These are phyloP conservation scores for Pichia kluyveri DNA, from an alignment of 805 yeast species.

Conservation along the genomic window DNA sequence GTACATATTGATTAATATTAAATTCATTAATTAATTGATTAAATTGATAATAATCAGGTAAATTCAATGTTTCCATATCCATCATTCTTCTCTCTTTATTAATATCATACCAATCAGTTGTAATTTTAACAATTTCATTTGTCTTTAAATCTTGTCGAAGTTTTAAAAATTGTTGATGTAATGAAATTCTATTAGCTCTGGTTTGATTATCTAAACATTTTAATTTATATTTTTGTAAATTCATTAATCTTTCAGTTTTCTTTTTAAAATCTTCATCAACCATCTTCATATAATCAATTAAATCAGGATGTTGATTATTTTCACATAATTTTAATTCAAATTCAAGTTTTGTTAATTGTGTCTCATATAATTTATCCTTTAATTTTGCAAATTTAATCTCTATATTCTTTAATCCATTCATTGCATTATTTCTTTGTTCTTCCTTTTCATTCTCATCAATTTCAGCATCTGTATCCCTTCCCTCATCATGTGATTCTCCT, in stretches of 20 bases:
- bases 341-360: slow-evolving; percentile 66
- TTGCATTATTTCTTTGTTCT: slow-evolving; percentile 48
- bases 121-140: slow-evolving; percentile 59
- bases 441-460: slow-evolving; percentile 25
- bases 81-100: slow-evolving; percentile 79
- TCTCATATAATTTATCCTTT: slow-evolving; percentile 78
- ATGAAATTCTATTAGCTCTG: slow-evolving; percentile 62
- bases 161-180: slow-evolving; percentile 78
- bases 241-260: slow-evolving; percentile 35
- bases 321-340: slow-evolving; percentile 81
- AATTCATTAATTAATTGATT: slow-evolving; percentile 18
- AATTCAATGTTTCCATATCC: slow-evolving; percentile 53
- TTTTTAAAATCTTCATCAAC: slow-evolving; percentile 69
- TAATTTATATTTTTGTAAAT: slow-evolving; percentile 52
- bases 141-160: slow-evolving; percentile 58
- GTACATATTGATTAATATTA: slow-evolving; percentile 18
- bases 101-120: slow-evolving; percentile 85
- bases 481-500: slow-evolving; percentile 16
- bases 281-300: slow-evolving; percentile 59
- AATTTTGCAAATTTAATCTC: slow-evolving; percentile 81
- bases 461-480: slow-evolving; percentile 11
- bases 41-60: slow-evolving; percentile 35
- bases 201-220: slow-evolving; percentile 77
- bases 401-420: slow-evolving; percentile 65
- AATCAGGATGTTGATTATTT: slow-evolving; percentile 87